phyloP scores from a whole-genome alignment of 164 flowering plant genomes.

The Stephania japonica region DNA sequence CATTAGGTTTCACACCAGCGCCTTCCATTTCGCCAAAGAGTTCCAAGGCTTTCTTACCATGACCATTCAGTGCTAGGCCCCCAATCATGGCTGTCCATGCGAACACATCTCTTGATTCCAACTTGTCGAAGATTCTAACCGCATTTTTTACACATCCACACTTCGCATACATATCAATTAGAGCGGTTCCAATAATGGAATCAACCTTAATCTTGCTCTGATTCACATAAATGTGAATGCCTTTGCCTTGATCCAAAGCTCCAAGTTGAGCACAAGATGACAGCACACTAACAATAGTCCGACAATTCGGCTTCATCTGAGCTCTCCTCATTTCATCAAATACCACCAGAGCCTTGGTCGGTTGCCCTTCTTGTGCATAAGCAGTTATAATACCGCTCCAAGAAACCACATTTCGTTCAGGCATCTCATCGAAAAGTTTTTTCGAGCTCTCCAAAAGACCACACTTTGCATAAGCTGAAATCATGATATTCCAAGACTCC shows the following conservation, averaged over 20 bases:
- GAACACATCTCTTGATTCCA: constrained; percentile 25
- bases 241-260: constrained; percentile 17
- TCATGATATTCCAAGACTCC: constrained; percentile 14
- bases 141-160: constrained; percentile 46
- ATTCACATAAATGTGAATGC: constrained; percentile 17
- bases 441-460: constrained; percentile 20
- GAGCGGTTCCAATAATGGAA: constrained; percentile 26
- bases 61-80: constrained; percentile 28
- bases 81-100: constrained; percentile 35
- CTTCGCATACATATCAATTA: constrained; percentile 55
- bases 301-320: constrained; percentile 18
- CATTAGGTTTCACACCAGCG: constrained; percentile 17
- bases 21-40: constrained; percentile 22
- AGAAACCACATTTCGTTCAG: constrained; percentile 21
- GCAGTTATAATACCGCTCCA: constrained; percentile 29
- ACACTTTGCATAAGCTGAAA: constrained; percentile 23
- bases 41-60: constrained; percentile 19
- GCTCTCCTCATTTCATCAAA: constrained; percentile 15
- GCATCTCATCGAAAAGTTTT: constrained; percentile 23
- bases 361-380: constrained; percentile 17
- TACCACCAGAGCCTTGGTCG: constrained; percentile 15
- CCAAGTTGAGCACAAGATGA: constrained; percentile 22
- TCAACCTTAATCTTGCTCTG: constrained; percentile 15
- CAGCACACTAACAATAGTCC: constrained; percentile 20
- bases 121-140: constrained; percentile 13